Percentiles rank a stretch among this genome's conserved stretches.
Conservation (phyloP, 768 basidiomycete genomes). For the Porphyrellus cyaneotinctus region DNA sequence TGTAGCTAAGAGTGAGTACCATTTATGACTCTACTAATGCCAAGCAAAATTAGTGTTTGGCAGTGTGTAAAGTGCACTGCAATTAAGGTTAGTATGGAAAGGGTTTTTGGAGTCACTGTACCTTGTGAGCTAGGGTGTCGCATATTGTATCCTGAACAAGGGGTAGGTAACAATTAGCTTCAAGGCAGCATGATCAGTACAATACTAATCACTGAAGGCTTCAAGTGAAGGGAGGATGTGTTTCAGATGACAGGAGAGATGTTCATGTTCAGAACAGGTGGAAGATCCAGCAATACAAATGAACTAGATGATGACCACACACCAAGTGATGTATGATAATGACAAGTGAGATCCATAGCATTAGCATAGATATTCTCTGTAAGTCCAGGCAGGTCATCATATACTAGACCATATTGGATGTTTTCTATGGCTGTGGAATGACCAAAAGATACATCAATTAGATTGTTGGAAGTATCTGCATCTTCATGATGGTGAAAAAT, state of each 20-base stretch:
- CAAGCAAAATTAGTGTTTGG: too few relatives aligned
- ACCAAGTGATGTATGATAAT: neutral
- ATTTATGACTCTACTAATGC: too few relatives aligned
- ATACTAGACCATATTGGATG: neutral
- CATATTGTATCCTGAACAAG: neutral
- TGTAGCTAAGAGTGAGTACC: too few relatives aligned
- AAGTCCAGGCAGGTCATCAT: neutral
- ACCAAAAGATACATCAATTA: neutral
- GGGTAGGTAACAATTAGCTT: neutral
- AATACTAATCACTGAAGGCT: neutral
- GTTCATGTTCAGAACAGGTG: neutral
- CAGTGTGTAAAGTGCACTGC: too few relatives aligned
- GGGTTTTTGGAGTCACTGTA: too few relatives aligned
- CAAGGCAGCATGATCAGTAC: neutral
- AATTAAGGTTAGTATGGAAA: too few relatives aligned
- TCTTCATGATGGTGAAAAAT: neutral
- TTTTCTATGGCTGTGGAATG: neutral
- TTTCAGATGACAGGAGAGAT: neutral
- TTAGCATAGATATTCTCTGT: neutral
- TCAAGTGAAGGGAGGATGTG: neutral
- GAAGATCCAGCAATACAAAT: neutral
- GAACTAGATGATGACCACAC: neutral
- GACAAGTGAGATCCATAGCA: neutral
- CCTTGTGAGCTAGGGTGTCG: neutral
- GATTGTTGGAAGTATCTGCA: neutral